Conservation (phyloP, 768 basidiomycete species). For the Suillus clintonianus region DNA sequence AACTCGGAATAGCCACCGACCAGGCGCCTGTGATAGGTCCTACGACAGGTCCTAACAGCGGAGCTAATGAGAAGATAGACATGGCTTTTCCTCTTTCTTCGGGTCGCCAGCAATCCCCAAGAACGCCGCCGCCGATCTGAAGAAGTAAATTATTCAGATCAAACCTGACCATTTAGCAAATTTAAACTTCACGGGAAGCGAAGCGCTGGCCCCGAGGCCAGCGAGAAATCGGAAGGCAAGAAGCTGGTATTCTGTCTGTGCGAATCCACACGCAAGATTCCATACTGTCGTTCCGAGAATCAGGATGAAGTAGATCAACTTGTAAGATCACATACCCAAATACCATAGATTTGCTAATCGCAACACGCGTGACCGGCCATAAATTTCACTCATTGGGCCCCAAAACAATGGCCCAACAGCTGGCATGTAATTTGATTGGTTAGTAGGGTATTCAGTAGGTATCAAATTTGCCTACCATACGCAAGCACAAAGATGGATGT, state of each 20-base stretch:
- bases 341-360: constrained; percentile 69
- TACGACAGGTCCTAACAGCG: constrained; percentile 63
- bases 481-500: constrained; percentile 62
- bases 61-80: constrained; percentile 65
- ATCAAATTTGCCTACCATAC: constrained; percentile 45
- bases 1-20: constrained; percentile 25
- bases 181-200: constrained; percentile 43
- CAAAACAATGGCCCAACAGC: constrained; percentile 38
- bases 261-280: constrained; percentile 68
- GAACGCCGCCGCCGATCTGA: constrained; percentile 65
- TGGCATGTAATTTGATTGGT: constrained; percentile 1
- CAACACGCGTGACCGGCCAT: constrained; percentile 61
- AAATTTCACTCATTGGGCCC: constrained; percentile 73
- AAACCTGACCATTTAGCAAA: background rate
- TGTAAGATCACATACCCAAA: constrained; percentile 43
- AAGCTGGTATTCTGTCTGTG: constrained; percentile 55
- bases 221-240: constrained; percentile 70
- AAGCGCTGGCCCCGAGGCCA: constrained; percentile 74
- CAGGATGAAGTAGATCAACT: background rate
- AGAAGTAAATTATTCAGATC: background rate
- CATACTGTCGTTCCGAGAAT: constrained; percentile 41
- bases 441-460: background rate
- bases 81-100: constrained; percentile 68
- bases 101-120: constrained; percentile 61
- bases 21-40: constrained; percentile 67